Evolutionary conservation across 306 rosid genomes (phyloP).

Genomic region (barrel medic (Medicago truncatula)): DNA sequence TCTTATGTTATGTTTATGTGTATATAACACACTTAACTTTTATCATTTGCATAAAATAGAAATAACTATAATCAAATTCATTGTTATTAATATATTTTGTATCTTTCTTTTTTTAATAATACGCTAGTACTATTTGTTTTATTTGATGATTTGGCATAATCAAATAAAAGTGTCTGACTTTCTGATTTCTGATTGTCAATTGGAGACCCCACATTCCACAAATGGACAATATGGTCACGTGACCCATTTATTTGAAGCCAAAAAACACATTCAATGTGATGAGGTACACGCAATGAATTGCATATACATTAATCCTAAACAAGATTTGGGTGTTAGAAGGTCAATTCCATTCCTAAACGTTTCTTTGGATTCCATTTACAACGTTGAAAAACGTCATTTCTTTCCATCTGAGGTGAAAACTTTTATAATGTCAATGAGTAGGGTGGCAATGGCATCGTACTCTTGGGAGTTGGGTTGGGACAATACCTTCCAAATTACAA

Average conservation of each 20-base stretch:
- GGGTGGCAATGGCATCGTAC: neutral
- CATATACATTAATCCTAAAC: conserved; percentile 34
- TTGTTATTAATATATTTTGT: no score
- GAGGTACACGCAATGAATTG: conserved; percentile 40
- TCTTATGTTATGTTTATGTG: no score
- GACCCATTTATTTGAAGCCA: conserved; percentile 40
- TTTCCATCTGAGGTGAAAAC: conserved; percentile 23
- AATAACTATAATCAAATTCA: no score
- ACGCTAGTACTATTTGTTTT: neutral
- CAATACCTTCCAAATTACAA: conserved; percentile 21
- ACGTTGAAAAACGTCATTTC: conserved; percentile 36
- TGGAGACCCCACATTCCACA: conserved; percentile 39
- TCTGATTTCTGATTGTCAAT: conserved; percentile 51
- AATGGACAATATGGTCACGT: conserved; percentile 51
- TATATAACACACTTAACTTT: neutral
- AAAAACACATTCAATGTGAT: conserved; percentile 41
- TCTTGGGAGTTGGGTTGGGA: conserved; percentile 25
- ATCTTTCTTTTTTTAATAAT: neutral
- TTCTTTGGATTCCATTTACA: conserved; percentile 68
- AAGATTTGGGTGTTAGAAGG: conserved; percentile 44
- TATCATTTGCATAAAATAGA: no score
- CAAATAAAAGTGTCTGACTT: conserved; percentile 12
- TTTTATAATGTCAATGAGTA: neutral
- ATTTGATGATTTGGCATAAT: neutral
- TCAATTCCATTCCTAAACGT: conserved; percentile 53